These are phyloP conservation scores for Trichosanthes truncata DNA, from an alignment of 306 rosid species.

Conservation along the genomic window DNA sequence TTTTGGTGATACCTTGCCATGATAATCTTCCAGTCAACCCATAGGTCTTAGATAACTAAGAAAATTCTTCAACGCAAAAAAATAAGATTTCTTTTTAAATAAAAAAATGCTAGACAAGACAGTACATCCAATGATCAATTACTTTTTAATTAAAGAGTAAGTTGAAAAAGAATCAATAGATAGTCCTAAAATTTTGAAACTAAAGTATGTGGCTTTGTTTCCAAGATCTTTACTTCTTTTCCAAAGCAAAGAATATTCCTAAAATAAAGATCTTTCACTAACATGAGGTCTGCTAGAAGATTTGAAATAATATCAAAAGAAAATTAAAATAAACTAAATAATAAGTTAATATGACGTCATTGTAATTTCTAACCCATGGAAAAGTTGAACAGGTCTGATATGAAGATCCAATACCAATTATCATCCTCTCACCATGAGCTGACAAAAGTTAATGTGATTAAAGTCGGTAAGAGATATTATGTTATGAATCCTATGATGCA, in stretches of 20 bases:
- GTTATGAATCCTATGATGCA: not conserved
- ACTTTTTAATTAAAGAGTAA: not conserved
- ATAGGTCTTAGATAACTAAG: not conserved
- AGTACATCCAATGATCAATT: not conserved
- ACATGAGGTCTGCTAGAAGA: not conserved
- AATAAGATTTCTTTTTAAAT: not conserved
- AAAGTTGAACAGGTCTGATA: not conserved
- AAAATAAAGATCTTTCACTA: not conserved
- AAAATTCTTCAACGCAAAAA: not conserved
- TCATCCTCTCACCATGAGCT: not conserved
- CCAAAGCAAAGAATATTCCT: not conserved
- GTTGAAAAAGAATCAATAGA: not conserved
- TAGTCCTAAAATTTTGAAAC: not conserved
- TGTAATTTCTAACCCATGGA: not conserved
- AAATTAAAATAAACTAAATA: not conserved
- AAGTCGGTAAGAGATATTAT: not conserved
- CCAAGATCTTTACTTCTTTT: not conserved
- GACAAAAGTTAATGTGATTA: not conserved
- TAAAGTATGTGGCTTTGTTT: not conserved
- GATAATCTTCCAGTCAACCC: not conserved
- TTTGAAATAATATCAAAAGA: not conserved
- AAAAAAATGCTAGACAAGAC: not conserved
- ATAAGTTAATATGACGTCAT: not conserved
- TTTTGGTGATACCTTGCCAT: conserved; percentile 61
- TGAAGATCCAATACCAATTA: not conserved